A percentile compares a stretch with the other conserved stretches of the same genome.
Conservation (phyloP, 441 rosid genomes). For the Omphalea diandra region DNA sequence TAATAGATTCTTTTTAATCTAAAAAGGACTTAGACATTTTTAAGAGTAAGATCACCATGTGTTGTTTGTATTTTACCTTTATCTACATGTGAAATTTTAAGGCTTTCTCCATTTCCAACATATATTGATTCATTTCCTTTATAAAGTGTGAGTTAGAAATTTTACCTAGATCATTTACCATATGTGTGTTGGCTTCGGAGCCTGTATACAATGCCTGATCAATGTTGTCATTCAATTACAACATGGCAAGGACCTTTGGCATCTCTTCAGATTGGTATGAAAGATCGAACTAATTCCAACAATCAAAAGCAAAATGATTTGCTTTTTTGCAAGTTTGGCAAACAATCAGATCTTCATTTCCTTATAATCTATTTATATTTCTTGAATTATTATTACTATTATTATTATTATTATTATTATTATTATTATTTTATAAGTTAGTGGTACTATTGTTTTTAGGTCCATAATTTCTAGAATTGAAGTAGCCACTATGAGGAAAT, state of each 20-base stretch:
- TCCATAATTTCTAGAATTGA: too few species aligned
- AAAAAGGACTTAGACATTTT: not conserved
- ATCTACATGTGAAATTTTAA: not conserved
- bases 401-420: too few species aligned
- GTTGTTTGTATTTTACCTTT: not conserved
- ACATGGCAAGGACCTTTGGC: not conserved
- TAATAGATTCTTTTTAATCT: not conserved
- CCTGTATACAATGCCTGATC: not conserved
- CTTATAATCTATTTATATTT: not conserved
- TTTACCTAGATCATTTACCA: not conserved
- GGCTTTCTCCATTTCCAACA: not conserved
- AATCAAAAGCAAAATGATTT: not conserved
- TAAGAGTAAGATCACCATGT: not conserved
- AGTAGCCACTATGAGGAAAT: too few species aligned
- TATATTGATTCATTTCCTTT: slow-evolving; percentile 6
- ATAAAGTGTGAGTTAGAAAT: not conserved
- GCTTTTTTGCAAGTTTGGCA: slow-evolving; percentile 7
- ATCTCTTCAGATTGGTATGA: not conserved
- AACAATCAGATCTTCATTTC: not conserved
- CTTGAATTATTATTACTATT: too few species aligned
- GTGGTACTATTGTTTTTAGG: not conserved
- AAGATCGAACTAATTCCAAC: not conserved
- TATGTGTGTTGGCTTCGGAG: not conserved
- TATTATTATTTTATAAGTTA: not conserved
- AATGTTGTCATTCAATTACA: not conserved